Conservation (phyloP, 2,329 filamentous ascomycete genomes). For the Fusarium sulawesiense region DNA sequence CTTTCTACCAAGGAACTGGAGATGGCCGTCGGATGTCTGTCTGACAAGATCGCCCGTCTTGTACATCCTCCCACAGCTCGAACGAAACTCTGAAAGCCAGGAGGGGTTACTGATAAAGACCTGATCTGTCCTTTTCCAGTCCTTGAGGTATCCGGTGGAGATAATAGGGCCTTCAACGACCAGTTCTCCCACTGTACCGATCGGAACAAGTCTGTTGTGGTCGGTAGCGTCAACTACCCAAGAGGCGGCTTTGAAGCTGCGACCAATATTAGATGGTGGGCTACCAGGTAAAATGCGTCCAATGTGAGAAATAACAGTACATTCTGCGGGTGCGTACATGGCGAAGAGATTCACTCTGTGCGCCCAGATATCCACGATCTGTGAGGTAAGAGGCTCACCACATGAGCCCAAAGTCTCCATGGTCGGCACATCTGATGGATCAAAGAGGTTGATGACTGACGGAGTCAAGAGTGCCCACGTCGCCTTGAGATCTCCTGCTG, state of each 20-base stretch:
- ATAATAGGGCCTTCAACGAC: not conserved
- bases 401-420: not conserved
- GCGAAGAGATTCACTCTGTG: not conserved
- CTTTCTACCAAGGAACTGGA: slow-evolving; percentile 3
- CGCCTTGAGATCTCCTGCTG: not conserved
- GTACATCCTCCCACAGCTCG: not conserved
- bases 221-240: not conserved
- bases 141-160: not conserved
- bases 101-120: not conserved
- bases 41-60: slow-evolving; percentile 5
- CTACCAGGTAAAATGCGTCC: not conserved
- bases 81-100: not conserved
- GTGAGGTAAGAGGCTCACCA: not conserved
- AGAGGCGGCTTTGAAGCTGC: not conserved
- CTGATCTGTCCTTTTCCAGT: not conserved
- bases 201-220: not conserved
- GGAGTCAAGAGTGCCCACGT: slow-evolving; percentile 9
- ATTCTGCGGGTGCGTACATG: slow-evolving; percentile 4
- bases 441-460: slow-evolving; percentile 2
- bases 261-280: not conserved
- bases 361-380: slow-evolving; percentile 4
- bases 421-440: not conserved
- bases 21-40: not conserved
- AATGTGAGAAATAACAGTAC: slow-evolving; percentile 4
- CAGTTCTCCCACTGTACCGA: not conserved